phyloP scores from a whole-genome alignment of 2,329 filamentous ascomycete genomes.

The Aspergillus caelatus region DNA sequence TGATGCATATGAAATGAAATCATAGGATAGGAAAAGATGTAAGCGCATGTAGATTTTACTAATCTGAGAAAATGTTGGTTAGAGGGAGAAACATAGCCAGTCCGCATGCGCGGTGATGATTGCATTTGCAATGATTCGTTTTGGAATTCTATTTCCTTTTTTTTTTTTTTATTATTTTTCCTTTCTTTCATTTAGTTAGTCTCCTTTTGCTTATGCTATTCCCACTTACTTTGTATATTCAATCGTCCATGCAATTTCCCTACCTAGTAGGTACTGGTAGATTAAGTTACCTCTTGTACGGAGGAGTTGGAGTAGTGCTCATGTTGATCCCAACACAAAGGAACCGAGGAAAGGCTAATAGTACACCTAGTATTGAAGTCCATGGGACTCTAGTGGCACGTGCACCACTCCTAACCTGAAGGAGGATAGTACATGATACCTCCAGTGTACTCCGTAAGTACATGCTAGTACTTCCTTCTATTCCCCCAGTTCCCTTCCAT shows the following conservation, averaged over 20 bases:
- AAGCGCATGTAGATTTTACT: not conserved
- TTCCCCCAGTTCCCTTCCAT: not conserved
- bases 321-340: constrained; percentile 1
- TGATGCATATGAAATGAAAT: constrained; percentile 4
- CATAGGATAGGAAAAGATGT: constrained; percentile 3
- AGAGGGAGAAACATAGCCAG: not conserved
- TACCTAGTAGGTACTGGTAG: no score
- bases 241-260: not conserved
- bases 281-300: not conserved
- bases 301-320: no score
- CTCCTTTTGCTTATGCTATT: no score
- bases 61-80: constrained; percentile 1
- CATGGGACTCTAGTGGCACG: not conserved
- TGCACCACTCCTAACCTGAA: not conserved
- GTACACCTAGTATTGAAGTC: not conserved
- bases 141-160: no score
- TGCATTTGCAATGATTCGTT: no score
- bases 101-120: not conserved
- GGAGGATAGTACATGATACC: not conserved
- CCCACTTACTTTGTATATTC: not conserved
- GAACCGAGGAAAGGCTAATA: not conserved
- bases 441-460: no score
- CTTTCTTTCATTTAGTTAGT: no score
- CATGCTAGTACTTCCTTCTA: not conserved
- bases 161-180: no score